These are phyloP conservation scores for Kandelia obovata DNA, from an alignment of 345 rosid species.

Conservation along the genomic window DNA sequence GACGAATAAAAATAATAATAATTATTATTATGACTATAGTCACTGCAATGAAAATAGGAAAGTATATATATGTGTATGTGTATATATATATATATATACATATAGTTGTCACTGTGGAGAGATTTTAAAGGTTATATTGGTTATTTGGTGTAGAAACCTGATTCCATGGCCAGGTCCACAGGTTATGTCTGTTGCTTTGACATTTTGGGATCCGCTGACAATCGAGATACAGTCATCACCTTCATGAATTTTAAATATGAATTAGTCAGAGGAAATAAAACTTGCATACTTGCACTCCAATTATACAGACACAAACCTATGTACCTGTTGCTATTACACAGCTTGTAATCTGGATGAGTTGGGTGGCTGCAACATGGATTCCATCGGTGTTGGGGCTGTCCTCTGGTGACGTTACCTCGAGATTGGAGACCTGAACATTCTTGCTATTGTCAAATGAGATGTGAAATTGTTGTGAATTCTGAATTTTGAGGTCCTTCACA, in stretches of 20 bases:
- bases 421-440: constrained; percentile 46
- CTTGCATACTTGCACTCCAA: too few relatives aligned
- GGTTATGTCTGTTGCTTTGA: constrained; percentile 40
- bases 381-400: constrained; percentile 90
- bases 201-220: constrained; percentile 50
- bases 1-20: neutral
- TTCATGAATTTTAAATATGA: constrained; percentile 8
- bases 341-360: constrained; percentile 51
- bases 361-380: constrained; percentile 63
- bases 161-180: constrained; percentile 83
- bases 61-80: neutral
- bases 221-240: constrained; percentile 90
- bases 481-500: constrained; percentile 47
- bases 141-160: constrained; percentile 32
- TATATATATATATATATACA: neutral
- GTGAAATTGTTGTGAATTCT: constrained; percentile 72
- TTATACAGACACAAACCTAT: neutral
- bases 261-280: neutral
- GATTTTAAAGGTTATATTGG: neutral
- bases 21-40: neutral
- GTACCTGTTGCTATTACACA: constrained; percentile 65
- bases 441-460: constrained; percentile 49
- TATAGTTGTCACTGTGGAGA: neutral
- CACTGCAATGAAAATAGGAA: neutral
- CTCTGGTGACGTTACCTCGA: constrained; percentile 49